phyloP scores from a whole-genome alignment of 1,139 yeast species.

The Kodamaea derodonti region DNA sequence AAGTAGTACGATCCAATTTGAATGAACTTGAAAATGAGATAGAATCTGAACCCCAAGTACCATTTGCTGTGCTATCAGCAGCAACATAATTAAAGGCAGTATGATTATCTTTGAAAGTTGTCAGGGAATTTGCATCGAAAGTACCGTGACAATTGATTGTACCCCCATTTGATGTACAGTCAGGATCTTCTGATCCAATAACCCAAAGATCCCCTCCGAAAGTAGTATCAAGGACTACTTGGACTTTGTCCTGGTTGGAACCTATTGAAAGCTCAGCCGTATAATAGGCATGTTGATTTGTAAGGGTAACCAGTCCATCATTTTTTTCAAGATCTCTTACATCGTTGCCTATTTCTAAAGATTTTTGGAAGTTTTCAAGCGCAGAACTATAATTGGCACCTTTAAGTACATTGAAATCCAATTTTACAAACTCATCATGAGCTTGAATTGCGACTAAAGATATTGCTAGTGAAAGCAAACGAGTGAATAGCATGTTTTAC shows the following conservation, averaged over 20 bases:
- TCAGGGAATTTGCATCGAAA: slow-evolving; percentile 44
- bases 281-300: slow-evolving; percentile 22
- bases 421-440: slow-evolving; percentile 20
- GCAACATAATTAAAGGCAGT: slow-evolving; percentile 33
- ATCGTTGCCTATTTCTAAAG: not conserved
- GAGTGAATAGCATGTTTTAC: slow-evolving; percentile 7
- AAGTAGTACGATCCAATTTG: slow-evolving; percentile 36
- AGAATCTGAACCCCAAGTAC: slow-evolving; percentile 57
- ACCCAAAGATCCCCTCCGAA: slow-evolving; percentile 74
- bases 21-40: slow-evolving; percentile 16
- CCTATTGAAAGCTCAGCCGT: slow-evolving; percentile 48
- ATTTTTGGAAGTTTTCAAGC: slow-evolving; percentile 11
- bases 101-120: slow-evolving; percentile 42
- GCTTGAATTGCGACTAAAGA: slow-evolving; percentile 13
- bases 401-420: slow-evolving; percentile 19
- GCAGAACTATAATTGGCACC: slow-evolving; percentile 16
- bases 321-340: slow-evolving; percentile 1
- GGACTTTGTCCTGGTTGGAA: slow-evolving; percentile 48
- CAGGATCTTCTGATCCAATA: slow-evolving; percentile 19
- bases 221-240: slow-evolving; percentile 59
- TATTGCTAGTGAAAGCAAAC: slow-evolving; percentile 11
- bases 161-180: slow-evolving; percentile 22
- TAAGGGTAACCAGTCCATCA: slow-evolving; percentile 6
- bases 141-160: slow-evolving; percentile 44
- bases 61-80: slow-evolving; percentile 29